Evolutionary conservation across 202 grass and related monocot genomes (phyloP), one percentile per base, ranked within the genome.

Genomic region (Carex sylvatica): DNA sequence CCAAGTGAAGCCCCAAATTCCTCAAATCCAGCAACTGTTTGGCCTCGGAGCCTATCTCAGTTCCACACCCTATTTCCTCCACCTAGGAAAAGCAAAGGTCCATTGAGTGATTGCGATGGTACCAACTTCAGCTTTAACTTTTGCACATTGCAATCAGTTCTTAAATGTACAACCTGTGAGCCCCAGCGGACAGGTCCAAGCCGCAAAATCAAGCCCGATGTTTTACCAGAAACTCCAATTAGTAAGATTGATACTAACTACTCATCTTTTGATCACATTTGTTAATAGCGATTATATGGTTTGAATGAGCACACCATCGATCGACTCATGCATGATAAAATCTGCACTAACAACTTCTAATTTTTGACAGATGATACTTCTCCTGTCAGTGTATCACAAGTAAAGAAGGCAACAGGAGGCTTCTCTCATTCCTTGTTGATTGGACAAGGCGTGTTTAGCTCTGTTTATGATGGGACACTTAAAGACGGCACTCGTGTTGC

Each of bases 401-500:
- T 77, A 56, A 77, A 77, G 47, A 77, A 91, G 31, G 94, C 91
- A 61, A 93, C 94, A 4, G 84, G 80, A n/a, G 91, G 89, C n/a
- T 97, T 97, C 68, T 82, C 86, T 12, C 67, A 58, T 40, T 66
- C 80, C 63, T 55, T 86, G 56, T 83, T 97, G n/a, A 90, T 97
- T 70, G 91, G 91, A 0, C 85, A 89, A 0, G 91, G 94, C 23
- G 24, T 87, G 33, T 97, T 93, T 74, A 91, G 91, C 49, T 84
- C 78, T 33, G 87, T 97, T 0, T 91, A 93, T 77, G 84, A 87
- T 61, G 94, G 91, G 10, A 85, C 84, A 28, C 91, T 93, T 36
- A 90, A 80, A 26, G 94, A 92, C 52, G 86, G 84, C 58, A 91
- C 64, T 35, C 78, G 81, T 3, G 86, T 97, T 11, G 94, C 94